A percentile compares a stretch with the other conserved stretches of the same genome.
phyloP scores from a whole-genome alignment of 495 filamentous ascomycete genomes.

The Penicillium psychrofluorescens region DNA sequence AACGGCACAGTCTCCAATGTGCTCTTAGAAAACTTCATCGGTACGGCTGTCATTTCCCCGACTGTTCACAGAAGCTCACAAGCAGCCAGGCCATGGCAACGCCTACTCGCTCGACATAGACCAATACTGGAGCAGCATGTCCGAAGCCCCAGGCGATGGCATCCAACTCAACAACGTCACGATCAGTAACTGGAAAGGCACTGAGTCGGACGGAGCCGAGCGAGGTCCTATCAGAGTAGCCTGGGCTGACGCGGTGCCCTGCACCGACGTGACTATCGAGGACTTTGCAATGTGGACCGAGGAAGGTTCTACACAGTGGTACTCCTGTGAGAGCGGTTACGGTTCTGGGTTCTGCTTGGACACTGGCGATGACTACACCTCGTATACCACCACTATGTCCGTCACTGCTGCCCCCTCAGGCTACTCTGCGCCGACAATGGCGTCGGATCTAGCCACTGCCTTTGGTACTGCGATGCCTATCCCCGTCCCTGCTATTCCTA shows the following conservation, averaged over 20 bases:
- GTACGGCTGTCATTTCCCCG: conserved; percentile 11
- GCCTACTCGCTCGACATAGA: conserved; percentile 49
- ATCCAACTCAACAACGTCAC: conserved; percentile 45
- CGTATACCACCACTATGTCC: conserved; percentile 28
- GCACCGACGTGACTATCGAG: conserved; percentile 43
- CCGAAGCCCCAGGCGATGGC: conserved; percentile 31
- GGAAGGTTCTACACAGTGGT: conserved; percentile 32
- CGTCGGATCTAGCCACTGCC: conserved; percentile 30
- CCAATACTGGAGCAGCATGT: conserved; percentile 42
- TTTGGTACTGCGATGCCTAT: conserved; percentile 41
- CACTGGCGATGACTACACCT: conserved; percentile 11
- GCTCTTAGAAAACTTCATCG: conserved; percentile 51
- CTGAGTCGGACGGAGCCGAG: conserved; percentile 37
- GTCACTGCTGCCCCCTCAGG: conserved; percentile 32
- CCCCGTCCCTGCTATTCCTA: conserved; percentile 49
- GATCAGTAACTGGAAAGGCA: conserved; percentile 52
- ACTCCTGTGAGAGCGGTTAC: conserved; percentile 44
- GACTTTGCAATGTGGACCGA: conserved; percentile 58
- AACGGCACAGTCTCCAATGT: conserved; percentile 47
- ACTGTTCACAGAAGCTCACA: not conserved
- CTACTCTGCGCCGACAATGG: conserved; percentile 44
- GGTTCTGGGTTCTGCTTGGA: conserved; percentile 41
- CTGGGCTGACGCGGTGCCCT: conserved; percentile 41
- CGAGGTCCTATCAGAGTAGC: conserved; percentile 45
- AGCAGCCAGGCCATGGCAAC: conserved; percentile 38